Percentiles rank a stretch among this genome's conserved stretches.
phyloP scores from a whole-genome alignment of 2,329 filamentous ascomycete genomes.

The Incumbomyces delicatus region DNA sequence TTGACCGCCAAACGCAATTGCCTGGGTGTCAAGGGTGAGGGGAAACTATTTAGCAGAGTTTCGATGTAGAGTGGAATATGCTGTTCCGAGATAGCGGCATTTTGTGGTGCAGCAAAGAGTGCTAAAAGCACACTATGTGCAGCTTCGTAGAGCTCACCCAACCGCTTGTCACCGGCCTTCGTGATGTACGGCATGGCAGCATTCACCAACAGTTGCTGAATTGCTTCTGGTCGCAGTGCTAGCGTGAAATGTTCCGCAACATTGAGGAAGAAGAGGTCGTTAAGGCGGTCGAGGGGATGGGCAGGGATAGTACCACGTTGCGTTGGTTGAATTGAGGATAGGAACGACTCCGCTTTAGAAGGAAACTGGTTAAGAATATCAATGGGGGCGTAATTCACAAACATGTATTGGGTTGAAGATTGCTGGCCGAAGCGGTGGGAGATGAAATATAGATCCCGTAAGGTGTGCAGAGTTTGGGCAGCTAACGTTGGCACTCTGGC shows the following conservation, averaged over 20 bases:
- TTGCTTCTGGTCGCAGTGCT: conserved; percentile 54
- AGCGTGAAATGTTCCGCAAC: conserved; percentile 74
- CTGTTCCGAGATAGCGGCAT: conserved; percentile 57
- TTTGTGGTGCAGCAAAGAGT: conserved; percentile 69
- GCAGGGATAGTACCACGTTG: conserved; percentile 48
- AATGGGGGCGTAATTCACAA: conserved; percentile 71
- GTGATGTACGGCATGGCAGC: conserved; percentile 66
- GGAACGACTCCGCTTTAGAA: conserved; percentile 54
- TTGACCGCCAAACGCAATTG: conserved; percentile 86
- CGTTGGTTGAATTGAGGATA: conserved; percentile 52
- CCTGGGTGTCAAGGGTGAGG: conserved; percentile 63
- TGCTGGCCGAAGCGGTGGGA: conserved; percentile 63
- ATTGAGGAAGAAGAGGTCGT: conserved; percentile 86
- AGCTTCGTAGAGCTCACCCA: conserved; percentile 72
- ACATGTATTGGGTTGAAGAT: conserved; percentile 73
- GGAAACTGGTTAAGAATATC: conserved; percentile 70
- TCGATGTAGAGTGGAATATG: conserved; percentile 78
- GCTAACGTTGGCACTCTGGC: conserved; percentile 56
- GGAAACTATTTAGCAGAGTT: conserved; percentile 69
- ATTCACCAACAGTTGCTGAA: conserved; percentile 63
- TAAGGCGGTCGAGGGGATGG: conserved; percentile 57
- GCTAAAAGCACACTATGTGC: conserved; percentile 76
- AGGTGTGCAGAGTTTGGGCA: conserved; percentile 58
- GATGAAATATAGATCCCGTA: conserved; percentile 74
- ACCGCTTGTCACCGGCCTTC: conserved; percentile 45